Conservation (phyloP, 1,284 basidiomycete genomes). For the Pseudozyma sp. region DNA sequence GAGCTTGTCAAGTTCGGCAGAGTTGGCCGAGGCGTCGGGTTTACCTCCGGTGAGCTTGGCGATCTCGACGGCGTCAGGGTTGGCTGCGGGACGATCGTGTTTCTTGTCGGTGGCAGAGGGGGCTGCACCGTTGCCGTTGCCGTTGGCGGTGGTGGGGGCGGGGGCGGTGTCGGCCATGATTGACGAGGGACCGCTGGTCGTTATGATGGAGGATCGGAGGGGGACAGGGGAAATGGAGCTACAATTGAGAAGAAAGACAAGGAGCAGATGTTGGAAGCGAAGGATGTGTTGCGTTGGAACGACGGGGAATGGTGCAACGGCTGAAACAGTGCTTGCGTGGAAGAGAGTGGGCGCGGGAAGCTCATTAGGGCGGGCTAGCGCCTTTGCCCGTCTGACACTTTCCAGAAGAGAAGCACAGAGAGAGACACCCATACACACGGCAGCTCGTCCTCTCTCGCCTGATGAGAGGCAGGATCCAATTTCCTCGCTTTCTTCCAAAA, state of each 20-base stretch:
- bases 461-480: no score
- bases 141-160: constrained; percentile 4
- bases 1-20: constrained; percentile 63
- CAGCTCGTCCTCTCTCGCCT: no score
- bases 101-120: constrained; percentile 17
- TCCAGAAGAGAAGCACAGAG: background rate
- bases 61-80: constrained; percentile 59
- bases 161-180: constrained; percentile 43
- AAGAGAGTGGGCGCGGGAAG: constrained; percentile 2
- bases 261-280: background rate
- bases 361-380: background rate
- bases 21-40: constrained; percentile 63
- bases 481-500: no score
- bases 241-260: background rate
- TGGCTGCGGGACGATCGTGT: constrained; percentile 43
- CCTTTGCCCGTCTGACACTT: background rate
- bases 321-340: constrained; percentile 24
- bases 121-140: constrained; percentile 20
- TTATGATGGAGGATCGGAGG: background rate
- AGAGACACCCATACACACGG: no score
- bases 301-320: no score
- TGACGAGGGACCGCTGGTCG: background rate
- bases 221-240: background rate
- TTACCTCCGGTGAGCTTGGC: constrained; percentile 64
- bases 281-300: background rate